Evolutionary conservation across 2,329 filamentous ascomycete genomes (phyloP), one percentile per base, ranked within the genome.

Genomic region (Pestalotiopsis sp.): DNA sequence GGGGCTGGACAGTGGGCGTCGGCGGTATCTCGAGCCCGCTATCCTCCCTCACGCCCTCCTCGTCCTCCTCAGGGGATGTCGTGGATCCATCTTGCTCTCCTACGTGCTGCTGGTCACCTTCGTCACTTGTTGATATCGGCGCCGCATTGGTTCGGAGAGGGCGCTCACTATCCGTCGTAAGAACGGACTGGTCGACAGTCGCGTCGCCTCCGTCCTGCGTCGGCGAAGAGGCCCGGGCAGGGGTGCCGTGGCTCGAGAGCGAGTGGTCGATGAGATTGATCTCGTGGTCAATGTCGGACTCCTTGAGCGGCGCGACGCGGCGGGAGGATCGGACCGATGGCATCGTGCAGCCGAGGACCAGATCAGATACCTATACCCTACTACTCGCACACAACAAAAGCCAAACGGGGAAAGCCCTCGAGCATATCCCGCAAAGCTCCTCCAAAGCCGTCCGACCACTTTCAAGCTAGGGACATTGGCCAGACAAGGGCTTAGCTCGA

Each of bases 231-330:
- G 63, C 76, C 45, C 66, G 64, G 60, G 69, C 36, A n/a, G 65
- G 57, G 63, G 71, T 17, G 11, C 70, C 71, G 13, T 66, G 69
- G 45, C 67, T 59, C 49, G 64, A 36, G 41, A 70, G 76, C 71
- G 75, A 83, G 68, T 84, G 82, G 78, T 93, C 91, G 72, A 93
- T 83, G 49, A 95, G 87, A 72, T 78, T 81, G 76, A 95, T 94
- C 77, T 91, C 90, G 79, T 93, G 92, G 74, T 92, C 90, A 75
- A 91, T 91, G 73, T 91, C 88, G 77, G 81, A 82, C 71, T 90
- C 88, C 77, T 86, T 85, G 68, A 90, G 82, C 68, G 82, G 81
- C 65, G 82, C 77, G 49, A 82, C 86, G 75, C 89, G 88, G 75
- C 88, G 88, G 71, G 86, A 88, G 72, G 82, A 85, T 73, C 83